Base-by-base conservation (phyloP, 2,329 filamentous ascomycete genomes). In the Beauveria sp. region DNA sequence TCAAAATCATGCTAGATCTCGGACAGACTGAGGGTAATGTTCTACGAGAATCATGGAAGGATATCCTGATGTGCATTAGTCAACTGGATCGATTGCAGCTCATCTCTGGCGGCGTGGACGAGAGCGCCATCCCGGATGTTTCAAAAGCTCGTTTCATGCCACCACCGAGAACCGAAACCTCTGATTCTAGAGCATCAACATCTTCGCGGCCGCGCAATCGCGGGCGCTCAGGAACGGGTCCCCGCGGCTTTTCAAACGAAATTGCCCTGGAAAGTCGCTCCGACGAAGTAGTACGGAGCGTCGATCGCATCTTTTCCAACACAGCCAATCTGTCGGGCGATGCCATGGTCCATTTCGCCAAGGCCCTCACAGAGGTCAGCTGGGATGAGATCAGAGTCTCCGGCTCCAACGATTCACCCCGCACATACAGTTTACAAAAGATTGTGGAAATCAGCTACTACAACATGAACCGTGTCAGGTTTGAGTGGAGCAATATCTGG, bases 301-400 rank as follows among this genome's bases (percentile, higher is more conserved):
- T 99, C 4, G 96, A 99, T 74, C 85, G 91, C 45, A 98, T 99
- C 68, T 99, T 99, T 71, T 96, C 92, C 53, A 96, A 96, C 70
- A 98, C 95, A 0, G 93, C 93, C 9, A 93, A 96, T 67, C 81
- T 99, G 2, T 93, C 90, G 5, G 93, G 93, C 63, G 92, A 97
- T 66, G 93, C 93, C 3, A 99, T 99, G 69, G 90, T 98, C 1
- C 88, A 96, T 72, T 99, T 99, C 72, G 93, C 96, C 56, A 87
- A 87, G 61, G 93, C 95, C 0, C 77, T 99, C 62, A 96, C 91
- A 8, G 92, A 97, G 72, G 93, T 99, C 66, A 98, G 93, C 74
- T 98, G 95, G 95, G 93, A 98, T 70, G 95, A 99, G 74, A 99
- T 99, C 70, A 93, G 96, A 72, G 96, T 95, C 3, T 98, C 95